These are phyloP conservation scores for Umbelopsis vinacea DNA, from an alignment of 192 early-diverging fungal genomes.

Conservation along the genomic window DNA sequence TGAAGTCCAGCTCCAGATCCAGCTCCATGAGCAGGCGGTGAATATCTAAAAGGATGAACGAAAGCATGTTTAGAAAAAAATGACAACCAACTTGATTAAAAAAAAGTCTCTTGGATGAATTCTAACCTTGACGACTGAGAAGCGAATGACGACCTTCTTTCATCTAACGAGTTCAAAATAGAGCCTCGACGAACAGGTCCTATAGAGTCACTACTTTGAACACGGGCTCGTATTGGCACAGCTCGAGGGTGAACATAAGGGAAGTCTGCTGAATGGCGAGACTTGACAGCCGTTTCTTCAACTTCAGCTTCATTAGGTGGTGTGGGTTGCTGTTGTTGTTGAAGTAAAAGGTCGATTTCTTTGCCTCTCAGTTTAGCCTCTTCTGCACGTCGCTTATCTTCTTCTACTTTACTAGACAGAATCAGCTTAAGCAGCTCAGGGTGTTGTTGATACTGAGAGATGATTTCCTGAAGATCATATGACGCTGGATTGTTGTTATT, in stretches of 20 bases:
- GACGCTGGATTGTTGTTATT: slow-evolving; percentile 31
- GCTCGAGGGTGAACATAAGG: slow-evolving; percentile 15
- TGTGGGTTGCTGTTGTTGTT: slow-evolving; percentile 33
- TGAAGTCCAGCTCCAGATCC: slow-evolving; percentile 20
- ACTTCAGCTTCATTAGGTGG: slow-evolving; percentile 9
- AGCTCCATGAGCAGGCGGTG: slow-evolving; percentile 3
- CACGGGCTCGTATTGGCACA: slow-evolving; percentile 15
- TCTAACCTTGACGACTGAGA: slow-evolving; percentile 14
- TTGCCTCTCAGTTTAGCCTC: slow-evolving; percentile 56
- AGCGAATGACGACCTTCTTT: slow-evolving; percentile 5
- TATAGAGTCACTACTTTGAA: slow-evolving; percentile 4
- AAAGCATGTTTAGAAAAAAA: background rate
- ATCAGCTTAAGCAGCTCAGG: slow-evolving; percentile 61
- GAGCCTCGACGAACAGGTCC: slow-evolving; percentile 13
- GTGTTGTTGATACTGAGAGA: slow-evolving; percentile 49
- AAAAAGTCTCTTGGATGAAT: background rate
- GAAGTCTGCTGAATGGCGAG: background rate
- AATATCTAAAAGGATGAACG: background rate
- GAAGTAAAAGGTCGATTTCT: slow-evolving; percentile 51
- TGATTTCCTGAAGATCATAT: slow-evolving; percentile 54
- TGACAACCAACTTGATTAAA: background rate
- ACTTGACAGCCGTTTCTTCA: slow-evolving; percentile 22
- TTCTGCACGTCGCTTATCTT: slow-evolving; percentile 59
- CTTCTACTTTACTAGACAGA: slow-evolving; percentile 57
- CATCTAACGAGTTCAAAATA: slow-evolving; percentile 2